Percentiles rank a stretch among this genome's conserved stretches.
Conservation (phyloP, 805 yeast genomes). For the Candida odintsovae region DNA sequence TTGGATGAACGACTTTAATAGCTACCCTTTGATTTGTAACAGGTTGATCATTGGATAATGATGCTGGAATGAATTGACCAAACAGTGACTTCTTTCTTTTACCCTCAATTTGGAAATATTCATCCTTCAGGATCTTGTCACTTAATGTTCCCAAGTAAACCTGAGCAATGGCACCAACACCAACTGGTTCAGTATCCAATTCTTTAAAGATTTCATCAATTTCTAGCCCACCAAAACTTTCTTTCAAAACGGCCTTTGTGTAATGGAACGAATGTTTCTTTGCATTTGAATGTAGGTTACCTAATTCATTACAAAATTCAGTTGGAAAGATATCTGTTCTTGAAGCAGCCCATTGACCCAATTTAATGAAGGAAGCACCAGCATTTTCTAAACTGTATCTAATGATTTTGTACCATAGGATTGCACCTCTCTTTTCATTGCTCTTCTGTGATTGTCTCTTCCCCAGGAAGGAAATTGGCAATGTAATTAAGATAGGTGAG, state of each 20-base stretch:
- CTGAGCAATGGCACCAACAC: slow-evolving; percentile 99
- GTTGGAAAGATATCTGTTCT: slow-evolving; percentile 88
- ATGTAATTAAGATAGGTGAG: slow-evolving; percentile 56
- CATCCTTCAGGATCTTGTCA: slow-evolving; percentile 33
- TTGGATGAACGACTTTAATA: slow-evolving; percentile 88
- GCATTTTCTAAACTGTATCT: slow-evolving; percentile 70
- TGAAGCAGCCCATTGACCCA: slow-evolving; percentile 99
- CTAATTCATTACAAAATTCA: slow-evolving; percentile 71
- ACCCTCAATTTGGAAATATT: slow-evolving; percentile 19
- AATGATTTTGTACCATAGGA: slow-evolving; percentile 64
- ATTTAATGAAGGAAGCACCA: slow-evolving; percentile 86
- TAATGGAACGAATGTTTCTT: slow-evolving; percentile 59
- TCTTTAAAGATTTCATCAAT: slow-evolving; percentile 74
- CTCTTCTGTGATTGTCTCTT: slow-evolving; percentile 12
- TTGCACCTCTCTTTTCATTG: slow-evolving; percentile 53
- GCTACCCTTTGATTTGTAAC: slow-evolving; percentile 62
- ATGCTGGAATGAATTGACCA: slow-evolving; percentile 4
- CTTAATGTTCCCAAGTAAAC: slow-evolving; percentile 75
- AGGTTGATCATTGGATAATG: slow-evolving; percentile 10
- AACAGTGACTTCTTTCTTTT: slow-evolving; percentile 19
- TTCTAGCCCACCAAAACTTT: slow-evolving; percentile 49
- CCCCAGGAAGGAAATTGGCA: slow-evolving; percentile 49
- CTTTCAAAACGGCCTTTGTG: slow-evolving; percentile 53
- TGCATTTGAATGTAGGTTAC: slow-evolving; percentile 77
- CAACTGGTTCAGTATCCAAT: slow-evolving; percentile 70